Evolutionary conservation across 139 green algal genomes (phyloP).

Genomic region (Tetradesmus lagerheimii): DNA sequence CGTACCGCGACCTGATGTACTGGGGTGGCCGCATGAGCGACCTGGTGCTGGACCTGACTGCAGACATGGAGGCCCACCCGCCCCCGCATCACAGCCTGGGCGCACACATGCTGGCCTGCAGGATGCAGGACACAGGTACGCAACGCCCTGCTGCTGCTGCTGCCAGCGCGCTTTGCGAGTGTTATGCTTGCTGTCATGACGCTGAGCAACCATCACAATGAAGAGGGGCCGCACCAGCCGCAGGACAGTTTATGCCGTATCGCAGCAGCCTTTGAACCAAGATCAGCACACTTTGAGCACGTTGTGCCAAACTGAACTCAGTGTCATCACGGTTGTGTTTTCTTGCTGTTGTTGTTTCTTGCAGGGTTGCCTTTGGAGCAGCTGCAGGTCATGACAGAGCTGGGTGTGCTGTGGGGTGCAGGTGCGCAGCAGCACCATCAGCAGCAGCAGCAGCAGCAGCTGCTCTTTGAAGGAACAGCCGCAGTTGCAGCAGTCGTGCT

Average conservation of each 20-base stretch:
- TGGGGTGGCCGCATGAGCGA: slow-evolving; percentile 27
- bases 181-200: no score
- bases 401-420: slow-evolving; percentile 28
- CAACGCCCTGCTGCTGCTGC: not conserved
- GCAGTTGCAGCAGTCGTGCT: no score
- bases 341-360: not conserved
- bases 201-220: no score
- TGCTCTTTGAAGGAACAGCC: not conserved
- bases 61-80: slow-evolving; percentile 29
- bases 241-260: no score
- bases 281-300: no score
- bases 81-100: slow-evolving; percentile 41
- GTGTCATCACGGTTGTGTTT: no score
- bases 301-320: no score
- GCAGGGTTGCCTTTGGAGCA: slow-evolving; percentile 40
- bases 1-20: slow-evolving; percentile 7
- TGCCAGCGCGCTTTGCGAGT: not conserved
- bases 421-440: not conserved
- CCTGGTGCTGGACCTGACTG: slow-evolving; percentile 30
- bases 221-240: no score
- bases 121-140: not conserved
- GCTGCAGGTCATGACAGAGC: slow-evolving; percentile 38
- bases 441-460: slow-evolving; percentile 12
- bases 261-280: no score
- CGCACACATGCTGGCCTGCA: slow-evolving; percentile 32